phyloP scores from a whole-genome alignment of 148 eudicot species.

The Persicaria tinctoria region DNA sequence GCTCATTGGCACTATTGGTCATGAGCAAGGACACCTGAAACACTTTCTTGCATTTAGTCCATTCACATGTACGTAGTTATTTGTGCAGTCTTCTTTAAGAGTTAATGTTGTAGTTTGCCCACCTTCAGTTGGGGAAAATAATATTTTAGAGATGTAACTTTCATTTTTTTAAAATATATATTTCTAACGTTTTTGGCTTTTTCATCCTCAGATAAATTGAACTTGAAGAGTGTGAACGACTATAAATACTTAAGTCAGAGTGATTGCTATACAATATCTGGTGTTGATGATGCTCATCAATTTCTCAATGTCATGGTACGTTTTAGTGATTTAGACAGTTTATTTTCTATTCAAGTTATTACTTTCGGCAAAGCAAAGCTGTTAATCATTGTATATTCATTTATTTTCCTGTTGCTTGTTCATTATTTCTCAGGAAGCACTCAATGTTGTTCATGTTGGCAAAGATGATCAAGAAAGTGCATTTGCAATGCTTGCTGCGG shows the following conservation, averaged over 20 bases:
- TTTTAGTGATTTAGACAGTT: slow-evolving; percentile 8
- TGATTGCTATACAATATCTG: slow-evolving; percentile 61
- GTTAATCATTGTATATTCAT: neutral
- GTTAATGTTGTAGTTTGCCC: neutral
- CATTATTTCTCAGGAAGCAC: slow-evolving; percentile 58
- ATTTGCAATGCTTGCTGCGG: slow-evolving; percentile 85
- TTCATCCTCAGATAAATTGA: slow-evolving; percentile 56
- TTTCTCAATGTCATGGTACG: slow-evolving; percentile 66
- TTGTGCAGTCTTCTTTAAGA: neutral
- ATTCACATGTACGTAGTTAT: neutral
- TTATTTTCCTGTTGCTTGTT: slow-evolving; percentile 3
- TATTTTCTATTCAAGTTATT: neutral
- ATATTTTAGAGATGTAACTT: neutral
- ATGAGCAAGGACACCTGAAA: too few species aligned
- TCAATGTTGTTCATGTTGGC: slow-evolving; percentile 84
- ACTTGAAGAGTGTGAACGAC: slow-evolving; percentile 55
- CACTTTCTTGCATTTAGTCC: too few species aligned
- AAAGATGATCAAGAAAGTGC: slow-evolving; percentile 83
- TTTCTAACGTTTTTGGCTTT: neutral
- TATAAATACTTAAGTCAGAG: slow-evolving; percentile 80
- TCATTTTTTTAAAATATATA: neutral
- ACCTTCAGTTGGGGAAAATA: neutral
- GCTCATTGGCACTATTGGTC: too few species aligned
- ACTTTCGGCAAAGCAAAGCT: too few species aligned
- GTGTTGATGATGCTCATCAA: slow-evolving; percentile 91